Base-by-base conservation (phyloP, 2,329 filamentous ascomycete genomes). In the Falciphora oryzae region DNA sequence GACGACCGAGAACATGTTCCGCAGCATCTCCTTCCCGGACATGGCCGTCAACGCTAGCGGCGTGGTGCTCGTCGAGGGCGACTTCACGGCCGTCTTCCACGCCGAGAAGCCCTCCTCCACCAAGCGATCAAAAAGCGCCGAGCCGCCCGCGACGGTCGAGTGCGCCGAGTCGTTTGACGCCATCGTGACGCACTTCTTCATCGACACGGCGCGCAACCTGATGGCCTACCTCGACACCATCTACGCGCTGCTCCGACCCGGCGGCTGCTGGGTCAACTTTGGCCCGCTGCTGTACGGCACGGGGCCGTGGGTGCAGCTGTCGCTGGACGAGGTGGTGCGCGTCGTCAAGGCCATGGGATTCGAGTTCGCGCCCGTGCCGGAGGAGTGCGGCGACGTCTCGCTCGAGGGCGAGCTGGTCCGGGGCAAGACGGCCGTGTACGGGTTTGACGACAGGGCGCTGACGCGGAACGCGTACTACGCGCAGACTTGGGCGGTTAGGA, bases 191-290 rank as follows among this genome's bases (percentile, higher is more conserved):
- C 79, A 85, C 58, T 87, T 86, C 73, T 86, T 87, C 72, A 85
- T 87, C 67, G 84, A 87, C 69, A 87, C 84, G 0, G 84, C 84
- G 0, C 78, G 83, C 0, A 86, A 86, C 64, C 70, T 85, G 1
- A 76, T 85, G 70, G 73, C 69, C 0, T 87, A 86, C 66, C 75
- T 86, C 7, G 82, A 86, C 50, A 84, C 79, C 0, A 85, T 85
- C 58, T 75, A 80, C 62, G 71, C 71, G 0, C 68, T 83, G 0
- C 75, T 87, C 3, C 77, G 74, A 58, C 69, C 72, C 0, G 83
- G 82, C 0, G 84, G 83, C 0, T 70, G 75, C 50, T 86, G 84
- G 84, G 72, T 86, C 29, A 87, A 86, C 62, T 76, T 85, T 0
- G 84, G 83, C 0, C 84, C 84, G 0, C 67, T 86, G 11, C 71